phyloP scores from a whole-genome alignment of 345 rosid species.

The Raphanus sativus region DNA sequence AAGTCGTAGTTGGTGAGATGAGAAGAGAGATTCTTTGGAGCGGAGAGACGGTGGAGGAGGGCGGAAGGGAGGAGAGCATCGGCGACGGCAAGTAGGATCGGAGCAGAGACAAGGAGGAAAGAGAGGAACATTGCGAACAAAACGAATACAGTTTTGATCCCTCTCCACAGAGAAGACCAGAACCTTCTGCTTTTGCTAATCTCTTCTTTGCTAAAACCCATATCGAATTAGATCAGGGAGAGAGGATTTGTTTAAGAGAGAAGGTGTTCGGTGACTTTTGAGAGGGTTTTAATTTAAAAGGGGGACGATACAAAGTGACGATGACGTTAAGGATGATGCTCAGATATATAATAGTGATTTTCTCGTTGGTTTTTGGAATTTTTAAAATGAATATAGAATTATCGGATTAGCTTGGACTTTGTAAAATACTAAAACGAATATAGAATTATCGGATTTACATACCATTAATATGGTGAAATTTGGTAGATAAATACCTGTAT shows the following conservation, averaged over 20 bases:
- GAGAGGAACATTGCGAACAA: constrained; percentile 68
- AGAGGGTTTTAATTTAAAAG: constrained; percentile 23
- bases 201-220: constrained; percentile 78
- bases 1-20: constrained; percentile 58
- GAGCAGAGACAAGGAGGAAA: constrained; percentile 79
- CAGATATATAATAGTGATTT: not conserved
- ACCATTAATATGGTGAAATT: too few species aligned
- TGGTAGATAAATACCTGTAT: too few species aligned
- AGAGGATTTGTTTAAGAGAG: constrained; percentile 4
- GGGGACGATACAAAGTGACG: constrained; percentile 12
- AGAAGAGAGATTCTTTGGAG: constrained; percentile 39
- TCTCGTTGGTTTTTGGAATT: not conserved
- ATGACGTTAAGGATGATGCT: constrained; percentile 26
- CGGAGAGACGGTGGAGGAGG: constrained; percentile 67
- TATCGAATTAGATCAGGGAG: constrained; percentile 18
- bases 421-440: not conserved
- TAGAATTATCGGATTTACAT: not conserved
- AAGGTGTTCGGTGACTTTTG: constrained; percentile 14
- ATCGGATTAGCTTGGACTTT: constrained; percentile 1
- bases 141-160: constrained; percentile 71
- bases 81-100: constrained; percentile 69
- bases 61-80: constrained; percentile 88
- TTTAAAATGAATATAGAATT: not conserved
- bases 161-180: constrained; percentile 49
- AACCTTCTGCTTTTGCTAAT: constrained; percentile 35